A percentile compares a stretch with the other conserved stretches of the same genome.
Evolutionary conservation across 805 yeast species (phyloP).

Genomic region (Candida silvicultrix): DNA sequence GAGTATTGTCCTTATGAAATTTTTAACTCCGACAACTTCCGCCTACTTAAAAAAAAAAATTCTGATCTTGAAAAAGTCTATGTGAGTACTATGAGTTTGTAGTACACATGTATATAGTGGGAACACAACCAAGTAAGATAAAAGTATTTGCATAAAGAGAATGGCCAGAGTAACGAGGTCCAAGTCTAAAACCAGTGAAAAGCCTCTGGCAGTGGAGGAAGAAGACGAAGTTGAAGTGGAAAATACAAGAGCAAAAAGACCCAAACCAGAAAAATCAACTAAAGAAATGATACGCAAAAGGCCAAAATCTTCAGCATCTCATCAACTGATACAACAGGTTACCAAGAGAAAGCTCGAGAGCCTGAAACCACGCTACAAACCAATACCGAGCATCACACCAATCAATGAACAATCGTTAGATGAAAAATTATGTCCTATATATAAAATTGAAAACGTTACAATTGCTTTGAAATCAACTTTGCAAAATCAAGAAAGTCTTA

Average conservation of each 20-base stretch:
- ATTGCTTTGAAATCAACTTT: background rate
- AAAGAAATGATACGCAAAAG: constrained; percentile 2
- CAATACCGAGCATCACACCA: background rate
- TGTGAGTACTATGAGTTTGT: too few species aligned
- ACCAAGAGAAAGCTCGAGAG: background rate
- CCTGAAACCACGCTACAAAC: background rate
- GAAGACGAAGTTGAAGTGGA: background rate
- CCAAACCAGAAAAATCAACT: background rate
- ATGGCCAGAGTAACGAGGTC: background rate
- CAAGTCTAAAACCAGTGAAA: background rate
- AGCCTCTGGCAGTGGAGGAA: background rate
- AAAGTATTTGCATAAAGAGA: background rate
- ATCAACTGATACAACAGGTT: background rate
- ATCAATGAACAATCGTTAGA: background rate
- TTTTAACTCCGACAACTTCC: background rate
- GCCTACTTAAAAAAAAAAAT: background rate
- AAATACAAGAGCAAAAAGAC: background rate
- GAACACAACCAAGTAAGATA: background rate
- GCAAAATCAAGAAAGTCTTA: background rate
- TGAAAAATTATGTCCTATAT: background rate
- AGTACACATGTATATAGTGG: too few species aligned
- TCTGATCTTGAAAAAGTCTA: background rate
- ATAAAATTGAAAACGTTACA: background rate
- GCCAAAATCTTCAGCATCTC: background rate
- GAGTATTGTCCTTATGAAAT: background rate